A percentile compares a stretch with the other conserved stretches of the same genome.
Conservation (phyloP, 2,329 filamentous ascomycete genomes). For the Pyrenochaeta sp. region DNA sequence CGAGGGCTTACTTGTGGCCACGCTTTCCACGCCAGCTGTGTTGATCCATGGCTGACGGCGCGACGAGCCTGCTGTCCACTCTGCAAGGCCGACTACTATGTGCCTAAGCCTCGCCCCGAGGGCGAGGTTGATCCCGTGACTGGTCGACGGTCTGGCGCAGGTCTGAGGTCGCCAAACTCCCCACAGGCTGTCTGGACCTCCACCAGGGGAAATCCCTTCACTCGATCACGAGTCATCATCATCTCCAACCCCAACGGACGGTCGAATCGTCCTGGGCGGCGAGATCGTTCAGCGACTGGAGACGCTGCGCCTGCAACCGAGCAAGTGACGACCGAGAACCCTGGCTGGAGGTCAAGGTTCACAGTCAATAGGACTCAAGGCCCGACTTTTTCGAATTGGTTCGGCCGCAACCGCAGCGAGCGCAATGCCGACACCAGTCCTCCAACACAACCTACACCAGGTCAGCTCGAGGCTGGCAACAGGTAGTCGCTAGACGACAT, state of each 20-base stretch:
- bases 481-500: constrained; percentile 26
- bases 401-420: constrained; percentile 35
- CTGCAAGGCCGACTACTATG: constrained; percentile 98
- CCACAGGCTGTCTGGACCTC: constrained; percentile 44
- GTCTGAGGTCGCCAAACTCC: constrained; percentile 42
- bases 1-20: constrained; percentile 96
- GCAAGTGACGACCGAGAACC: constrained; percentile 9
- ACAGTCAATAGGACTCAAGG: constrained; percentile 19
- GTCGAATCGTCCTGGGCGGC: constrained; percentile 36
- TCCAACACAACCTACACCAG: constrained; percentile 38
- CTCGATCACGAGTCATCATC: constrained; percentile 43
- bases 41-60: constrained; percentile 96
- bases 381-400: constrained; percentile 36
- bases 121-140: constrained; percentile 49
- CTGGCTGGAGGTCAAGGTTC: constrained; percentile 38
- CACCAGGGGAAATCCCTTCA: constrained; percentile 41
- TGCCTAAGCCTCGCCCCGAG: constrained; percentile 84
- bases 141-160: constrained; percentile 39
- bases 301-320: constrained; percentile 17
- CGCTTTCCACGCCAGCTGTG: constrained; percentile 93
- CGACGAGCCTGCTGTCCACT: constrained; percentile 94
- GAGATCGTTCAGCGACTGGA: constrained; percentile 21
- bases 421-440: constrained; percentile 22
- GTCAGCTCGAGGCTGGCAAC: constrained; percentile 48
- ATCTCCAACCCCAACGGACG: constrained; percentile 27